These are phyloP conservation scores for Termitomyces sp. DNA, from an alignment of 768 basidiomycete genomes.

Conservation along the genomic window DNA sequence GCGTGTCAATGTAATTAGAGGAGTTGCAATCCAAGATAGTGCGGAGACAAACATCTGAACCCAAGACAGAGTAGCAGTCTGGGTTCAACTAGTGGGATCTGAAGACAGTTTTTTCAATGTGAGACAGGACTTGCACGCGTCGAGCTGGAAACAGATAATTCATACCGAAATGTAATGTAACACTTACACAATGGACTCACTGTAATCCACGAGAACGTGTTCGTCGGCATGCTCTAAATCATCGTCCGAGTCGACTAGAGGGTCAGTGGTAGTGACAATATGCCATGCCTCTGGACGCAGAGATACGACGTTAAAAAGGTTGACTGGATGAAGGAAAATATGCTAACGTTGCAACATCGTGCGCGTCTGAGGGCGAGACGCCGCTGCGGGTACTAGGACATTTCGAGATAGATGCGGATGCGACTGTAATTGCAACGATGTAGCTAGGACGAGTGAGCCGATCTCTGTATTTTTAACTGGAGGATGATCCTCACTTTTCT, in stretches of 20 bases:
- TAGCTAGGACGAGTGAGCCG: background rate
- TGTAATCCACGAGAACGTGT: conserved; percentile 56
- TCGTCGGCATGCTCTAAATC: conserved; percentile 52
- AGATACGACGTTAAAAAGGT: conserved; percentile 1
- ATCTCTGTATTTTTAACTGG: background rate
- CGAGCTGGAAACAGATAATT: conserved; percentile 28
- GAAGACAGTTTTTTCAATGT: conserved; percentile 6
- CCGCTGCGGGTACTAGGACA: conserved; percentile 14
- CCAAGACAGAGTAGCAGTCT: background rate
- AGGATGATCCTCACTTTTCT: conserved; percentile 14
- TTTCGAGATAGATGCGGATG: conserved; percentile 8
- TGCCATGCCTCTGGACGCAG: conserved; percentile 61
- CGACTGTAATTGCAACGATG: conserved; percentile 10
- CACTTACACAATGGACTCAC: conserved; percentile 31
- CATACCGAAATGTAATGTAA: background rate
- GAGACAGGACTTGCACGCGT: conserved; percentile 27
- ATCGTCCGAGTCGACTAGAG: conserved; percentile 68
- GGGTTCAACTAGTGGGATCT: background rate
- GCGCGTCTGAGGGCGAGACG: conserved; percentile 27
- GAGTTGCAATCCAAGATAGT: background rate
- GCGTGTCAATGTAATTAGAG: background rate
- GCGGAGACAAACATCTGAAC: background rate
- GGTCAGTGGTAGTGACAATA: conserved; percentile 53
- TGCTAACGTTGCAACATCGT: conserved; percentile 42
- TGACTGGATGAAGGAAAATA: conserved; percentile 1